These are phyloP conservation scores for Penstemon eatonii DNA, from an alignment of 257 asterid genomes.

Conservation along the genomic window DNA sequence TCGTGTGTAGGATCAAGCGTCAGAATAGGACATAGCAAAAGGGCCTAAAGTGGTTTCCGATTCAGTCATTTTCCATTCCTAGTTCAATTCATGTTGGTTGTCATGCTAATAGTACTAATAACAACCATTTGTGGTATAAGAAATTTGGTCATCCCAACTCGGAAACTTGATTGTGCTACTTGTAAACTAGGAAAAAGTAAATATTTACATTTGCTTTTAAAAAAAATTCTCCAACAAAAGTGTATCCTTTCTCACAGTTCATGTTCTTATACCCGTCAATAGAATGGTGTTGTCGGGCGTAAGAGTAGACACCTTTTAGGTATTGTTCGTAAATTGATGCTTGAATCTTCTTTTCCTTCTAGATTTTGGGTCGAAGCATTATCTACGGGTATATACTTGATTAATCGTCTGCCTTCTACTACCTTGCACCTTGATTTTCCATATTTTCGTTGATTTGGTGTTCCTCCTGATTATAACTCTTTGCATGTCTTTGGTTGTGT, in stretches of 20 bases:
- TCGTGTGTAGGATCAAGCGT: neutral
- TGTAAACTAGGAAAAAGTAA: too few species aligned
- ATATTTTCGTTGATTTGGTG: too few species aligned
- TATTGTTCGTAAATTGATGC: neutral
- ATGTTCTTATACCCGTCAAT: neutral
- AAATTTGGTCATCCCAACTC: too few species aligned
- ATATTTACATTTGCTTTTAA: too few species aligned
- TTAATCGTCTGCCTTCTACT: too few species aligned
- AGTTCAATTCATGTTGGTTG: neutral
- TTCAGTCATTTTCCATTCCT: neutral
- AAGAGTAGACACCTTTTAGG: neutral
- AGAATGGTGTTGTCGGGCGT: neutral
- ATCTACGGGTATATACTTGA: neutral
- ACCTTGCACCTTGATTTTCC: too few species aligned
- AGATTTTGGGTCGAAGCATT: neutral
- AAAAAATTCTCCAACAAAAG: too few species aligned
- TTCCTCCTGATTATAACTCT: too few species aligned
- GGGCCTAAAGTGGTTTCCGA: neutral
- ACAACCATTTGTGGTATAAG: too few species aligned
- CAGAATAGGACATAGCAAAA: neutral
- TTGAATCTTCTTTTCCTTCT: neutral
- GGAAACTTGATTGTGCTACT: too few species aligned
- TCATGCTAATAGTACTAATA: too few species aligned
- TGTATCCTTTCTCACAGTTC: too few species aligned
- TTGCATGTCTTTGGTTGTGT: slow-evolving; percentile 2